A percentile compares a stretch with the other conserved stretches of the same genome.
These are phyloP conservation scores for Penicillium sp. DNA, from an alignment of 2,329 filamentous ascomycete genomes.

Conservation along the genomic window DNA sequence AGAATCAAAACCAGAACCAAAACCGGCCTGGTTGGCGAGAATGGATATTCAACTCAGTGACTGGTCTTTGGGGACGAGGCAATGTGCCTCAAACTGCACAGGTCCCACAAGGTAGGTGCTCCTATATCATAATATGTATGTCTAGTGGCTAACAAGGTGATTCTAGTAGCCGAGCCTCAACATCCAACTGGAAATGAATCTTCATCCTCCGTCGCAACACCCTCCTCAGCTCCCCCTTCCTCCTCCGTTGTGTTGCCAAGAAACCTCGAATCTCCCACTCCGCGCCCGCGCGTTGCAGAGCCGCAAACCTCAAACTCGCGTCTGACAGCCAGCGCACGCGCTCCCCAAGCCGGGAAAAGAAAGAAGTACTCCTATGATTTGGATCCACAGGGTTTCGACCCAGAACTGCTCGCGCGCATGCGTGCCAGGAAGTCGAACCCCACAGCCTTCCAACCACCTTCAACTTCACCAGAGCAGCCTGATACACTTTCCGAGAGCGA, in stretches of 20 bases:
- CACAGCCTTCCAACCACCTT: neutral
- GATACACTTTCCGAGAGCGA: neutral
- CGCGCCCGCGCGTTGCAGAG: neutral
- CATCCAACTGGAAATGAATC: neutral
- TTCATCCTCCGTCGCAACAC: neutral
- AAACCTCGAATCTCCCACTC: neutral
- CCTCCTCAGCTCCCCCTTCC: neutral
- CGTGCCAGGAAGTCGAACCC: conserved; percentile 8
- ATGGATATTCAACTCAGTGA: conserved; percentile 20
- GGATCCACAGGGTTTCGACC: conserved; percentile 1
- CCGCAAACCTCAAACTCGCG: neutral
- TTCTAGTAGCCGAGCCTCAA: neutral
- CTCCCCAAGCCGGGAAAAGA: neutral
- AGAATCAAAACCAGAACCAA: neutral
- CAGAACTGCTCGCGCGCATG: conserved; percentile 8
- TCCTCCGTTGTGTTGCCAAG: neutral
- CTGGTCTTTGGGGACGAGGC: conserved; percentile 13
- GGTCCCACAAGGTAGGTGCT: neutral
- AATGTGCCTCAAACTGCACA: conserved; percentile 1
- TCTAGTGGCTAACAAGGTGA: neutral
- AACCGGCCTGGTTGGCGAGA: conserved; percentile 2
- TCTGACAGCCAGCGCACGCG: neutral
- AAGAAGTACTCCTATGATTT: conserved; percentile 1
- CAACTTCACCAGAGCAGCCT: neutral
- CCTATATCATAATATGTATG: neutral